Base-by-base conservation (phyloP, 2,329 filamentous ascomycete species). In the Coniella lustricola region DNA sequence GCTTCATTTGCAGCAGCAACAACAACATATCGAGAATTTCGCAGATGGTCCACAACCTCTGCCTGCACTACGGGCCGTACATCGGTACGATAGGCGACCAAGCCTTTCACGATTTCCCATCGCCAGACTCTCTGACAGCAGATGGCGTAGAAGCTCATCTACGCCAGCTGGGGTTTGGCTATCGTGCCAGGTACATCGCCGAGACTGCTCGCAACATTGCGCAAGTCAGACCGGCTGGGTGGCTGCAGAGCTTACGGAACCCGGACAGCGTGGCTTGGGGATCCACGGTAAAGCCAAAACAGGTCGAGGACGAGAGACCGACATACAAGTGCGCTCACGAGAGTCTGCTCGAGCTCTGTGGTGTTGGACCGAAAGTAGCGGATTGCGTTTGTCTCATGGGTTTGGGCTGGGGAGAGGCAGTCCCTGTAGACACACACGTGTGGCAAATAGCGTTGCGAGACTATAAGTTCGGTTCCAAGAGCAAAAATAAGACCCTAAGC, bases 1-100 rank as follows among this genome's bases (percentile, higher is more conserved):
- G 86, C 49, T 98, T 98, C 67, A 98, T 98, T 55, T 98, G 93
- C 74, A 96, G 90, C 67, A 95, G 90, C 67, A 98, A 98, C 68
- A 98, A 98, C 69, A 96, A 98, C 63, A 98, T 98, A 52, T 78
- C 84, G 2, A 81, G 93, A 34, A 98, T 98, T 63, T 91, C 87
- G 4, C 87, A 94, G 67, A 98, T 98, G 93, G 90, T 91, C 18
- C 83, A 94, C 57, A 97, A 95, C 59, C 72, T 98, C 12, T 98
- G 94, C 63, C 65, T 78, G 22, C 78, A 94, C 60, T 98, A 96
- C 60, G 93, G 93, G 0, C 79, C 82, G 0, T 71, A 87, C 3
- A 78, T 97, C 46, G 87, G 80, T 1, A 74, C 82, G 36, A 65
- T 95, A 46, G 83, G 81, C 22, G 77, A 79, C 31, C 77, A 84